Percentiles rank a stretch among this genome's conserved stretches.
phyloP scores from a whole-genome alignment of 306 rosid genomes.

The Prunus armeniaca region DNA sequence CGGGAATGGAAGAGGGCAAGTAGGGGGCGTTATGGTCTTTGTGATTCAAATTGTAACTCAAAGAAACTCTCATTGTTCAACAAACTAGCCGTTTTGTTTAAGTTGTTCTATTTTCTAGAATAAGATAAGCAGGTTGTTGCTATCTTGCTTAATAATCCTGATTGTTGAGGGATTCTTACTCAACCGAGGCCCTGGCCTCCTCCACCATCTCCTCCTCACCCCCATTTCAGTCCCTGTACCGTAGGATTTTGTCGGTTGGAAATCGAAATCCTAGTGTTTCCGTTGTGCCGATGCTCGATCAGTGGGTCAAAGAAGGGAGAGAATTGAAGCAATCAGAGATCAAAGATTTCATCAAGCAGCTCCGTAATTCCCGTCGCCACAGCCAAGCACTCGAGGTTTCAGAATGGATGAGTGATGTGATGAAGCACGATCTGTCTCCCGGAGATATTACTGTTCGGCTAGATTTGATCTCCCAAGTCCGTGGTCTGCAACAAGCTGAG shows the following conservation, averaged over 20 bases:
- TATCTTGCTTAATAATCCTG: too few species aligned
- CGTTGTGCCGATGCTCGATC: slow-evolving; percentile 41
- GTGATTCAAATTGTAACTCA: too few species aligned
- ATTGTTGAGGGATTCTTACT: not conserved
- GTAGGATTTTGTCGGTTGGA: slow-evolving; percentile 23
- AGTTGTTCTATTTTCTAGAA: too few species aligned
- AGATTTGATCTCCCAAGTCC: slow-evolving; percentile 52
- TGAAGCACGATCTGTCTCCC: not conserved
- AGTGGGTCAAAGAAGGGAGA: slow-evolving; percentile 57
- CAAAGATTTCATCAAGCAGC: slow-evolving; percentile 31
- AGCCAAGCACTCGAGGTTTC: slow-evolving; percentile 67
- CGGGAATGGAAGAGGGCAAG: too few species aligned
- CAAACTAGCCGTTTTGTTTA: too few species aligned
- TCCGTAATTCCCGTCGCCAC: slow-evolving; percentile 41
- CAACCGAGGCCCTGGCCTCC: slow-evolving; percentile 4
- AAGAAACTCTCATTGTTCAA: too few species aligned
- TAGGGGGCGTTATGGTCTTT: too few species aligned
- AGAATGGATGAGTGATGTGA: not conserved
- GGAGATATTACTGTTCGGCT: not conserved
- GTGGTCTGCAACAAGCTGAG: slow-evolving; percentile 54
- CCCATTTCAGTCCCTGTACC: slow-evolving; percentile 36
- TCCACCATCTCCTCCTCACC: slow-evolving; percentile 6
- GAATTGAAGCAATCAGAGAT: slow-evolving; percentile 25
- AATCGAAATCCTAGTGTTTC: slow-evolving; percentile 37
- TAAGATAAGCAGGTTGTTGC: too few species aligned